Percentiles rank a stretch among this genome's conserved stretches.
Evolutionary conservation across 139 green algal genomes (phyloP).

Genomic region (Deuterostichococcus epilithicus): DNA sequence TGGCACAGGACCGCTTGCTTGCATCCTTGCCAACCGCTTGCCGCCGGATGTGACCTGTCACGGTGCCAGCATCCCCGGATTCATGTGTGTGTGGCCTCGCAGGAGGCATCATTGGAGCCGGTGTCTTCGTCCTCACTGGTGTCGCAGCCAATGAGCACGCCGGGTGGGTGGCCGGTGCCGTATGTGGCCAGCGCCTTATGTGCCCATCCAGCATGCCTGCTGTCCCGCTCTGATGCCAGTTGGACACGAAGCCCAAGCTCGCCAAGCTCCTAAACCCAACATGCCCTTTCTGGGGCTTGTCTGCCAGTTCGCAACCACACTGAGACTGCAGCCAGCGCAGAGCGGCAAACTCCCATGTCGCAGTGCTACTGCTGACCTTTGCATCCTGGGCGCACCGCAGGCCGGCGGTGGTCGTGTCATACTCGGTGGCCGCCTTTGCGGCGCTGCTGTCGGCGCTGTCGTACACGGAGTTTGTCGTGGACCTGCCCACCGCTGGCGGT

Average conservation of each 20-base stretch:
- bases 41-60: neutral
- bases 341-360: neutral
- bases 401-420: slow-evolving; percentile 63
- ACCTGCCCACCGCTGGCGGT: slow-evolving; percentile 72
- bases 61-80: slow-evolving; percentile 47
- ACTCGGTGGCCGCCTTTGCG: slow-evolving; percentile 48
- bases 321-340: neutral
- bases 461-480: slow-evolving; percentile 83
- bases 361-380: neutral
- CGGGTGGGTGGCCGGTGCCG: slow-evolving; percentile 21
- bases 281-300: neutral
- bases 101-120: slow-evolving; percentile 82
- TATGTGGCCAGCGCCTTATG: neutral
- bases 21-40: neutral
- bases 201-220: neutral
- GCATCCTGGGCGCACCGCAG: slow-evolving; percentile 3
- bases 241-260: neutral
- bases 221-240: neutral
- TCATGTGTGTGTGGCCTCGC: no score
- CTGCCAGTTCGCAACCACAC: neutral
- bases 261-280: neutral
- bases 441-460: slow-evolving; percentile 75
- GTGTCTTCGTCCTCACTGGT: slow-evolving; percentile 85
- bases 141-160: slow-evolving; percentile 60
- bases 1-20: neutral